These are phyloP conservation scores for Entophlyctis luteolus DNA, from an alignment of 192 early-diverging fungal species.

Conservation along the genomic window DNA sequence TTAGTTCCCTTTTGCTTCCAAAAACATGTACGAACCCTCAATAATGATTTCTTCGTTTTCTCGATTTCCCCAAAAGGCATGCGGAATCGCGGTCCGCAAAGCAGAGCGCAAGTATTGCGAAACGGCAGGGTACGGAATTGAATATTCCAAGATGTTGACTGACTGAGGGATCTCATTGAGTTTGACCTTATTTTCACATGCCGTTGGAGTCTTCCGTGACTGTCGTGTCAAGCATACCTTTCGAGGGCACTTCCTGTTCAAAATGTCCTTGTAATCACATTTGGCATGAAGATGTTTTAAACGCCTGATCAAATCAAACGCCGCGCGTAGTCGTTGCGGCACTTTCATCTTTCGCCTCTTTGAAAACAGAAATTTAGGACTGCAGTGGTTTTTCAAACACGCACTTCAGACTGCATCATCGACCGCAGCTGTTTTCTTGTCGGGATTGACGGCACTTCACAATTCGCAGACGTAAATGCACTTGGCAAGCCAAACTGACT, in stretches of 20 bases:
- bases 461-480: conserved; percentile 7
- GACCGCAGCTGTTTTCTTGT: background rate
- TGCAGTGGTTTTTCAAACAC: background rate
- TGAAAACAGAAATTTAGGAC: background rate
- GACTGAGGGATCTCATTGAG: background rate
- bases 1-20: background rate
- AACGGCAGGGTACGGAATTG: conserved; percentile 9
- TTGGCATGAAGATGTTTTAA: conserved; percentile 20
- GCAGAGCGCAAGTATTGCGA: conserved; percentile 18
- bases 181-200: background rate
- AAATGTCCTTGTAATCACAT: conserved; percentile 29
- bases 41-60: conserved; percentile 54
- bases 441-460: background rate
- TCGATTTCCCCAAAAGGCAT: conserved; percentile 55
- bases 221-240: background rate
- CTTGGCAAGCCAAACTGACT: background rate
- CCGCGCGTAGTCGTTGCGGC: conserved; percentile 29
- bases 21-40: conserved; percentile 34
- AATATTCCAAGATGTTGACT: conserved; percentile 9
- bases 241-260: conserved; percentile 31
- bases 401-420: background rate
- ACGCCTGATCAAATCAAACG: conserved; percentile 8
- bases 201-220: background rate
- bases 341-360: background rate
- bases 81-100: conserved; percentile 53